A percentile compares a stretch with the other conserved stretches of the same genome.
These are phyloP conservation scores for Bolboschoenoplectus hybrid DNA, from an alignment of 202 grass and related monocot species.

Conservation along the genomic window DNA sequence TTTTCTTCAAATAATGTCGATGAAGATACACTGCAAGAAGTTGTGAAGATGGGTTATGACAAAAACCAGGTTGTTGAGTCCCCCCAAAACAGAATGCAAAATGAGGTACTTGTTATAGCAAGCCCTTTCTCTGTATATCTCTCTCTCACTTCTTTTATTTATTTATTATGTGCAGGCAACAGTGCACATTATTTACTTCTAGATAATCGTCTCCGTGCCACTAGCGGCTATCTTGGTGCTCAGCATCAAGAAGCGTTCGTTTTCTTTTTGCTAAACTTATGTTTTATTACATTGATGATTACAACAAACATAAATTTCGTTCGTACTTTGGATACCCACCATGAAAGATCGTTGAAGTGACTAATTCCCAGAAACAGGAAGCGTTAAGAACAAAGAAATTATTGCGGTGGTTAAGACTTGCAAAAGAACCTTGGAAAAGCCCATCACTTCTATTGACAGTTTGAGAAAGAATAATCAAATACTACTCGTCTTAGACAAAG, in stretches of 20 bases:
- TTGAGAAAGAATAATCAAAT: too few relatives aligned
- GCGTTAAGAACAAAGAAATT: too few relatives aligned
- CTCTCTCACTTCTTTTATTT: not conserved
- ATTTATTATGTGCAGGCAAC: constrained; percentile 65
- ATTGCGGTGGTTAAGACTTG: too few relatives aligned
- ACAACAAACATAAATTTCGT: not conserved
- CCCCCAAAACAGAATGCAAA: constrained; percentile 85
- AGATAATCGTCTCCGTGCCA: constrained; percentile 77
- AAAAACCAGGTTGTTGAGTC: constrained; percentile 74
- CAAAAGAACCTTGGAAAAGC: too few relatives aligned
- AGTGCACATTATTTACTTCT: constrained; percentile 89
- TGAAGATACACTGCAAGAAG: constrained; percentile 82
- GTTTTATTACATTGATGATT: not conserved
- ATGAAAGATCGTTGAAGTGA: too few relatives aligned
- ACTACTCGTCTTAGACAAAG: too few relatives aligned
- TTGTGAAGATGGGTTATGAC: constrained; percentile 80
- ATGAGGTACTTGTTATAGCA: constrained; percentile 63
- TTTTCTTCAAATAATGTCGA: constrained; percentile 47
- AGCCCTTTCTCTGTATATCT: too few relatives aligned
- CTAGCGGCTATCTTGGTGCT: constrained; percentile 87
- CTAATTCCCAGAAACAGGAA: too few relatives aligned
- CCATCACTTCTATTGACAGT: too few relatives aligned
- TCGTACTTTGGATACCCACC: constrained; percentile 7
- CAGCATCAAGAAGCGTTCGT: constrained; percentile 67
- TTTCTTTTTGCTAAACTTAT: not conserved